Conservation (phyloP, 768 basidiomycete genomes). For the Lactifluus hygrophoroides region DNA sequence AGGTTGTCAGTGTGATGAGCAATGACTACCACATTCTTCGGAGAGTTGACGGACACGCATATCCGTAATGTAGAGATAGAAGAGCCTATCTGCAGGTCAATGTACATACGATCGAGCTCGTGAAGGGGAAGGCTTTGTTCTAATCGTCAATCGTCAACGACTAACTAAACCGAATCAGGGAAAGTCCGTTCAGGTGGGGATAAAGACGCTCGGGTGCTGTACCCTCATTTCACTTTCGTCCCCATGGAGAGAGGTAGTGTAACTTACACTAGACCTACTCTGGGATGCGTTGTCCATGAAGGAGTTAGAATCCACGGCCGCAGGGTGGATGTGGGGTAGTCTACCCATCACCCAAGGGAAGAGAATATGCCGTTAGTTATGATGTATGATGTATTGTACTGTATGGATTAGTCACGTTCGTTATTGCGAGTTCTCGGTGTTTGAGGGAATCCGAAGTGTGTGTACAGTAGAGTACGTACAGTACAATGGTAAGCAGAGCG, state of each 20-base stretch:
- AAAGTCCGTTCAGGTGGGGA: neutral
- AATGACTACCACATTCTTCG: neutral
- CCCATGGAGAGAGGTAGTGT: neutral
- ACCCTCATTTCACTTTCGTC: neutral
- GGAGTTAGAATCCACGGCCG: no score
- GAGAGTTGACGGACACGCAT: neutral
- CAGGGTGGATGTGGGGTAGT: neutral
- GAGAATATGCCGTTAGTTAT: conserved; percentile 4
- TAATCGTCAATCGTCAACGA: neutral
- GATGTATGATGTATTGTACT: conserved; percentile 3
- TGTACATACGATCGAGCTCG: neutral
- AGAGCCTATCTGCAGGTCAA: neutral
- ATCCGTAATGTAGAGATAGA: no score
- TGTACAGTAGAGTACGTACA: no score
- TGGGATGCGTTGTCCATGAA: neutral
- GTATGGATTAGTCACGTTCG: neutral
- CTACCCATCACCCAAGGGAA: neutral
- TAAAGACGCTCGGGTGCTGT: neutral
- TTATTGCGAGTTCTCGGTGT: neutral
- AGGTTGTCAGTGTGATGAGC: no score
- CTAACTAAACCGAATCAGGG: conserved; percentile 7
- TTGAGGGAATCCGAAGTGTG: neutral
- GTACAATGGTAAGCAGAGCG: no score
- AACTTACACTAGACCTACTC: no score
- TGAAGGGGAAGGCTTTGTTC: no score